Conservation (phyloP, 352 stramenopile genomes). For the Phytophthora citrophthora region DNA sequence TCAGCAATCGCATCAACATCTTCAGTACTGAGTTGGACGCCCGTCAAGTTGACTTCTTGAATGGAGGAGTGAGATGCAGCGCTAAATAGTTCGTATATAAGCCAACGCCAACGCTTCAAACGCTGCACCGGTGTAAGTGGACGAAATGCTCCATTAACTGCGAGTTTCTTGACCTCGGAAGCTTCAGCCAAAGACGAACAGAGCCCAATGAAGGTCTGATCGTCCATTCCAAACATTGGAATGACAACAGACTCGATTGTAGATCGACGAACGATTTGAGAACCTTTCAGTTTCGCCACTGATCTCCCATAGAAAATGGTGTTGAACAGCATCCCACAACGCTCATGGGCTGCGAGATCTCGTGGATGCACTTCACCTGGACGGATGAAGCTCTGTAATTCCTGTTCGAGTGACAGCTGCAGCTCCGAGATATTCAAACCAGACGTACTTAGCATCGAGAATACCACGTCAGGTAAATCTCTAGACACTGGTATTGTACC, state of each 20-base stretch:
- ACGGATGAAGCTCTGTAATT: constrained; percentile 9
- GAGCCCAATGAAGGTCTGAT: constrained; percentile 25
- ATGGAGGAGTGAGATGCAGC: constrained; percentile 31
- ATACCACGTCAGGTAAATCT: constrained; percentile 20
- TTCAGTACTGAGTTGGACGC: constrained; percentile 20
- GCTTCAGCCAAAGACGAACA: constrained; percentile 31
- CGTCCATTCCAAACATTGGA: constrained; percentile 34
- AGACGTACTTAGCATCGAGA: constrained; percentile 20
- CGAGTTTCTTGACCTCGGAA: constrained; percentile 18
- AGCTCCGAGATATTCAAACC: constrained; percentile 32
- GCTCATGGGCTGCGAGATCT: constrained; percentile 15
- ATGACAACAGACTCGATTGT: constrained; percentile 37
- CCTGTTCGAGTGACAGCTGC: constrained; percentile 36
- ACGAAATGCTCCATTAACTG: constrained; percentile 28
- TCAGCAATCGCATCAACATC: constrained; percentile 27
- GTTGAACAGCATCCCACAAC: constrained; percentile 32
- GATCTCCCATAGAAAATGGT: constrained; percentile 24
- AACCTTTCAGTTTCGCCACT: constrained; percentile 13
- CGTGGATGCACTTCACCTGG: constrained; percentile 10
- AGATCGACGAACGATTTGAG: constrained; percentile 13
- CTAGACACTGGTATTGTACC: constrained; percentile 30
- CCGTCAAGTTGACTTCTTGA: constrained; percentile 30
- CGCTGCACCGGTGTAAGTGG: constrained; percentile 19
- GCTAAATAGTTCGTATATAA: constrained; percentile 34
- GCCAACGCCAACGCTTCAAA: constrained; percentile 37